A percentile compares a stretch with the other conserved stretches of the same genome.
Conservation (phyloP, 768 basidiomycete genomes). For the Jaapia argillacea region DNA sequence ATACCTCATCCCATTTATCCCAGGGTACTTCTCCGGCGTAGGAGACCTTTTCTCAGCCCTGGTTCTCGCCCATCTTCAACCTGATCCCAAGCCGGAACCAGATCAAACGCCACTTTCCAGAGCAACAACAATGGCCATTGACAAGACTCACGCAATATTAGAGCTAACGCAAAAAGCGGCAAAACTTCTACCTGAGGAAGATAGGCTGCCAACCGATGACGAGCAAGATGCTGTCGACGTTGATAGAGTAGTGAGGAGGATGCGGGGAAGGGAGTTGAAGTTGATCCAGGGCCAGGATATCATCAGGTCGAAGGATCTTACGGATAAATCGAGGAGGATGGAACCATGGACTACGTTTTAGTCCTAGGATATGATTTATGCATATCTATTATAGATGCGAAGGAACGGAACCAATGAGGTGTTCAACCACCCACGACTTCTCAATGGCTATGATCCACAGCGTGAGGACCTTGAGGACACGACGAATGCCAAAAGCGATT, state of each 20-base stretch:
- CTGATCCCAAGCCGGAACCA: slow-evolving; percentile 9
- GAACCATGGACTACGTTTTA: slow-evolving; percentile 1
- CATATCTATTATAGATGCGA: no score
- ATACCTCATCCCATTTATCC: slow-evolving; percentile 64
- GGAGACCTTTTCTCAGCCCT: slow-evolving; percentile 96
- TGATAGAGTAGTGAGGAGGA: slow-evolving; percentile 55
- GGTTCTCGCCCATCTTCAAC: slow-evolving; percentile 68
- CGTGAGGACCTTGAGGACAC: no score
- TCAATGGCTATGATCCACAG: no score
- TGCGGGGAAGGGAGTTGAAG: slow-evolving; percentile 80
- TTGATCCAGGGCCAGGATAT: slow-evolving; percentile 72
- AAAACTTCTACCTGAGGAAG: slow-evolving; percentile 44
- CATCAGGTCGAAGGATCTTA: slow-evolving; percentile 19
- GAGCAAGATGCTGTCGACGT: slow-evolving; percentile 63
- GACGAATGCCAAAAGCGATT: no score
- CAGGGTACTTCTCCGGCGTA: slow-evolving; percentile 93
- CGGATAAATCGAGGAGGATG: not conserved
- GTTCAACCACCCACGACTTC: no score
- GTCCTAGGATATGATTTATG: no score
- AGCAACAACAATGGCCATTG: slow-evolving; percentile 60
- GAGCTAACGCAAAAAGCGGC: slow-evolving; percentile 49
- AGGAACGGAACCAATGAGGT: no score
- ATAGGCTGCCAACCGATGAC: slow-evolving; percentile 59
- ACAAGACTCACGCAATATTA: slow-evolving; percentile 69
- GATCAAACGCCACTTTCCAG: slow-evolving; percentile 35